These are phyloP conservation scores for Paraphaeosphaeria minitans DNA, from an alignment of 2,329 filamentous ascomycete genomes.

Conservation along the genomic window DNA sequence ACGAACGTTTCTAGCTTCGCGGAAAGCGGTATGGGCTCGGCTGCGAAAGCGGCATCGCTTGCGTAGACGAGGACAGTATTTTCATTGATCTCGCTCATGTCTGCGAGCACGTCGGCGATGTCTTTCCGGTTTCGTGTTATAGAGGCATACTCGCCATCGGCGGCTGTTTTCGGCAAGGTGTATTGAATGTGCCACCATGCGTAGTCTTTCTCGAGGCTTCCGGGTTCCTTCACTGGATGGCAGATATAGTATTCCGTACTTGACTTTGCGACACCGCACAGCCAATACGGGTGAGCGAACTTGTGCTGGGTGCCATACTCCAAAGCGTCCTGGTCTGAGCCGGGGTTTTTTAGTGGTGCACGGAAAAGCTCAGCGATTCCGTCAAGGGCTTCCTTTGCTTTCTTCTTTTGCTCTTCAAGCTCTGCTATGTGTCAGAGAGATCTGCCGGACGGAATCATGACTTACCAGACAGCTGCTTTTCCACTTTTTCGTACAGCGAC, in stretches of 20 bases:
- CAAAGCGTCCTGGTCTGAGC: slow-evolving; percentile 34
- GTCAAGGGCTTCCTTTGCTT: slow-evolving; percentile 49
- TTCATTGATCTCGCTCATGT: slow-evolving; percentile 58
- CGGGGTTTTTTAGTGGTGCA: slow-evolving; percentile 46
- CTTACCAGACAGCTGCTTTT: slow-evolving; percentile 40
- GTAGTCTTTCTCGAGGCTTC: slow-evolving; percentile 17
- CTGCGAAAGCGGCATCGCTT: slow-evolving; percentile 49
- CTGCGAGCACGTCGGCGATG: slow-evolving; percentile 60
- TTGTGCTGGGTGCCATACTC: slow-evolving; percentile 21
- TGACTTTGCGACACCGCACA: slow-evolving; percentile 64
- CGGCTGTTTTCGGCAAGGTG: slow-evolving; percentile 21
- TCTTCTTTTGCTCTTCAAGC: slow-evolving; percentile 50
- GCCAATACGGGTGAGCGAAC: slow-evolving; percentile 55
- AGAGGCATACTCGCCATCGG: slow-evolving; percentile 16
- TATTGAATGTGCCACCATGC: slow-evolving; percentile 48
- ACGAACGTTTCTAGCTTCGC: slow-evolving; percentile 50
- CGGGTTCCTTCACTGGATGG: slow-evolving; percentile 39
- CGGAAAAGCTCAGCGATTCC: slow-evolving; percentile 55
- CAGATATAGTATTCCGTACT: slow-evolving; percentile 63
- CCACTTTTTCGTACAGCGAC: slow-evolving; percentile 35
- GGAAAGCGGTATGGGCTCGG: slow-evolving; percentile 25
- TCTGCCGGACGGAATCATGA: not conserved
- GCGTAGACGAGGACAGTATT: slow-evolving; percentile 65
- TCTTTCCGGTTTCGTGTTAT: slow-evolving; percentile 47
- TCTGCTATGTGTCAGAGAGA: slow-evolving; percentile 34